These are phyloP conservation scores for Camellia lanceoleosa DNA, from an alignment of 148 eudicot genomes.

Conservation along the genomic window DNA sequence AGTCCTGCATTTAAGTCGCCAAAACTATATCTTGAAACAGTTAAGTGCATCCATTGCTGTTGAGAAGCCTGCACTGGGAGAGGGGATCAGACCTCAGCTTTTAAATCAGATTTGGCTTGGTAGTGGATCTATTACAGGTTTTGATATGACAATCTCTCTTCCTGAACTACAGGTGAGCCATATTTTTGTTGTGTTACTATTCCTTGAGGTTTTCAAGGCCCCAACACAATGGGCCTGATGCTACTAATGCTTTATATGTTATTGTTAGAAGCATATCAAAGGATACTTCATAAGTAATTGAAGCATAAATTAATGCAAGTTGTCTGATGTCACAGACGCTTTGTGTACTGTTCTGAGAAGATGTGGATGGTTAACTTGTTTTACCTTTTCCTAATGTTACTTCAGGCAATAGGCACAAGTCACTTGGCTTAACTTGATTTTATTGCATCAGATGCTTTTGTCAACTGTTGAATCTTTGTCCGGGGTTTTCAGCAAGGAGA, in stretches of 20 bases:
- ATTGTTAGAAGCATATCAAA: neutral
- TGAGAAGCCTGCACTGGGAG: slow-evolving; percentile 45
- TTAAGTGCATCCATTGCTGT: slow-evolving; percentile 47
- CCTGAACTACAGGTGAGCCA: slow-evolving; percentile 66
- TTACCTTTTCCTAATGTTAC: neutral
- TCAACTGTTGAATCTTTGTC: slow-evolving; percentile 58
- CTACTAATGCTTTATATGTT: neutral
- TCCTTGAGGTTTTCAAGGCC: slow-evolving; percentile 3
- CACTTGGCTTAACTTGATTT: slow-evolving; percentile 17
- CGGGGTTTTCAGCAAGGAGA: slow-evolving; percentile 37
- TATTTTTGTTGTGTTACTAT: neutral
- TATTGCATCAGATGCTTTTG: slow-evolving; percentile 58
- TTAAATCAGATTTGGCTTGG: slow-evolving; percentile 66
- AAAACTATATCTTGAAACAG: slow-evolving; percentile 55
- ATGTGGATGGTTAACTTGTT: neutral
- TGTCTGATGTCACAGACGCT: neutral
- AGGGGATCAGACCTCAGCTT: slow-evolving; percentile 27
- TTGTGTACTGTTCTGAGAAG: neutral
- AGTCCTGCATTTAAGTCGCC: slow-evolving; percentile 30
- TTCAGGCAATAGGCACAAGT: slow-evolving; percentile 1
- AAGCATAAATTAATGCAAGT: neutral
- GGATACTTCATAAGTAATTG: neutral
- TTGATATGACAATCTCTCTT: slow-evolving; percentile 70
- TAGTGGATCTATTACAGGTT: slow-evolving; percentile 63
- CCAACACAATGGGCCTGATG: neutral